These are phyloP conservation scores for Rossbeevera mucosa DNA, from an alignment of 768 basidiomycete genomes.

Conservation along the genomic window DNA sequence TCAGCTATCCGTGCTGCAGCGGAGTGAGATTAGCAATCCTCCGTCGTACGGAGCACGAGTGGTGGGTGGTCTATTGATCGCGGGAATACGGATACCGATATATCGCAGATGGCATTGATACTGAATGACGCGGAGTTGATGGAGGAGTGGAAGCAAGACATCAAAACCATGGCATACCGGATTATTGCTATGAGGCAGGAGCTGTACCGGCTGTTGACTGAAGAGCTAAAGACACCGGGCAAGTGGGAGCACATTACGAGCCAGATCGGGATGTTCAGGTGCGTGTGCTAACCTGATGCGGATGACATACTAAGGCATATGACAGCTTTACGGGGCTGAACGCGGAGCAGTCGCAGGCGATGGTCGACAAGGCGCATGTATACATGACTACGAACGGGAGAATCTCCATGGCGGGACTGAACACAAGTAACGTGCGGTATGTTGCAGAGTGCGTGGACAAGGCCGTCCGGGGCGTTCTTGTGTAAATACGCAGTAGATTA, in stretches of 20 bases:
- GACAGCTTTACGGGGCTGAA: conserved; percentile 81
- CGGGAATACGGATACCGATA: not conserved
- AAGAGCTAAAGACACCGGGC: conserved; percentile 82
- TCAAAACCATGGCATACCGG: conserved; percentile 68
- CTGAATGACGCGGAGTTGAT: conserved; percentile 71
- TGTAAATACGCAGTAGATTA: conserved; percentile 4
- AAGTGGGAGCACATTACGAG: conserved; percentile 93
- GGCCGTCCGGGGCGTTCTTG: conserved; percentile 50
- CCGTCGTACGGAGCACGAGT: conserved; percentile 87
- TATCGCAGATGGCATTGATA: conserved; percentile 66
- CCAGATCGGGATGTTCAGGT: conserved; percentile 99
- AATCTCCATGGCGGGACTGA: conserved; percentile 94
- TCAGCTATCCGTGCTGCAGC: conserved; percentile 86
- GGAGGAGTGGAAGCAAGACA: conserved; percentile 86
- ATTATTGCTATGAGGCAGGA: conserved; percentile 90
- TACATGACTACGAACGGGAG: conserved; percentile 86
- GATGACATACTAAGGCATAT: conserved; percentile 3
- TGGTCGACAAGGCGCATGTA: conserved; percentile 72
- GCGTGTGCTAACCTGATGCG: conserved; percentile 15
- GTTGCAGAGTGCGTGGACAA: conserved; percentile 69
- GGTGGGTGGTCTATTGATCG: conserved; percentile 40
- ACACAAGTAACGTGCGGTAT: conserved; percentile 70
- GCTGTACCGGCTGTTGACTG: conserved; percentile 61
- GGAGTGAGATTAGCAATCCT: conserved; percentile 95
- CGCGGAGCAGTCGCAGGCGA: conserved; percentile 55